Conservation (phyloP, 2,329 filamentous ascomycete species). For the Sporothrix inflata region DNA sequence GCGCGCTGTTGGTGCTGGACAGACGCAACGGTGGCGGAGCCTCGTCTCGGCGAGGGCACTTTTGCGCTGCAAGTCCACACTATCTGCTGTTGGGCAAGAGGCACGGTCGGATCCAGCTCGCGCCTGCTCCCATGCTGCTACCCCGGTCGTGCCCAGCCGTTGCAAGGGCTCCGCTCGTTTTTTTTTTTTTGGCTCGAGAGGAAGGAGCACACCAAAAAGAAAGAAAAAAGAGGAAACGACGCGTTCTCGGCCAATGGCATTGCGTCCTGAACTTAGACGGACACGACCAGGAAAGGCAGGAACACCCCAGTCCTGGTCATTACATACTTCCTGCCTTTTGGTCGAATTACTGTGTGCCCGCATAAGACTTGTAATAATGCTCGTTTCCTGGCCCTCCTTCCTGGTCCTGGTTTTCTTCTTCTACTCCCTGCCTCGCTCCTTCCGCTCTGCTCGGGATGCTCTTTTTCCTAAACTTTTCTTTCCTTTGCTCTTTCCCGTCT, state of each 20-base stretch:
- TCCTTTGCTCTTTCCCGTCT: background rate
- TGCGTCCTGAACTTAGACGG: slow-evolving; percentile 25
- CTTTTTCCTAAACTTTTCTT: background rate
- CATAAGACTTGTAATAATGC: slow-evolving; percentile 12
- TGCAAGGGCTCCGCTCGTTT: background rate
- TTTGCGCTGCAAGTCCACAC: background rate
- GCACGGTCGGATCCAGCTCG: background rate
- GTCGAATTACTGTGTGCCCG: background rate
- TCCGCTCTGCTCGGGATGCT: background rate
- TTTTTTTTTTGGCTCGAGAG: background rate
- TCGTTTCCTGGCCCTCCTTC: slow-evolving; percentile 1
- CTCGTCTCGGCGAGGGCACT: background rate
- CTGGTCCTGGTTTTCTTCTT: slow-evolving; percentile 11
- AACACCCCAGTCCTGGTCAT: slow-evolving; percentile 2
- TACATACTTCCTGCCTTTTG: slow-evolving; percentile 1
- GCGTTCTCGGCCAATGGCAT: slow-evolving; percentile 25
- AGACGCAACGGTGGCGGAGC: slow-evolving; percentile 9
- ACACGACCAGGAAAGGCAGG: slow-evolving; percentile 12
- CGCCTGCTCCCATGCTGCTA: slow-evolving; percentile 6
- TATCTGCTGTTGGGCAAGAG: background rate
- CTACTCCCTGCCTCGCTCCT: slow-evolving; percentile 23
- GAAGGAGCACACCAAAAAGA: slow-evolving; percentile 3
- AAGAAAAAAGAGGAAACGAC: slow-evolving; percentile 19
- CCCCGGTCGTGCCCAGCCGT: slow-evolving; percentile 12
- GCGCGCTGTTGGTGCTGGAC: background rate